Base-by-base conservation (phyloP, 2,329 filamentous ascomycete species). In the Aspergillus bombycis region DNA sequence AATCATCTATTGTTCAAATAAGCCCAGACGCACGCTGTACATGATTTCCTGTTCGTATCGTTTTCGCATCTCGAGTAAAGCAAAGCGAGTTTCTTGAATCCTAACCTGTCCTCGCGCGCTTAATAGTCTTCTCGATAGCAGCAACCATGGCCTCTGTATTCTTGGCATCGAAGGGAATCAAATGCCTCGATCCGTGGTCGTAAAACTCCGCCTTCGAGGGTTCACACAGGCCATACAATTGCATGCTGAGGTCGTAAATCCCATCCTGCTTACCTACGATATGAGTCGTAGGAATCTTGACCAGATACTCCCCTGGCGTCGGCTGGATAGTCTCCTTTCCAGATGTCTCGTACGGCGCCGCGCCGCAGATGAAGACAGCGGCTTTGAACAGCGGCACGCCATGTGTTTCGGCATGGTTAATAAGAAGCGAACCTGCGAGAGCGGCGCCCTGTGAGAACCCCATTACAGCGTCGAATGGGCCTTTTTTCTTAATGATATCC, bases 261-360 rank as follows among this genome's bases (percentile, higher is more conserved):
- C 70, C 61, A 71, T 80, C 78, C 66, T 74, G 69, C 54, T 68
- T 72, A 0, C 78, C 78, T 21, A 78, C 76, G 10, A 80, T 72
- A 72, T 80, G 74, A 14, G 77, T 73, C 19, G 78, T 79, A 4
- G 77, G 77, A 30, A 80, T 78, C n/a, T 45, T 60, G 38, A 76
- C 68, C 12, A 65, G 62, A 45, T 68, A 71, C n/a, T 58, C 64
- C 62, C 65, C 57, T 28, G 14, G 59, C 48, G 32, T 41, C 54
- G 61, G 41, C 23, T 32, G 10, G 6, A 74, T 43, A 26, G 62
- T 45, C 60, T 66, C 61, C 60, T 63, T 50, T 16, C 74, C 74
- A 4, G 68, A 64, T 30, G 65, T 54, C 5, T 74, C 71, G 64
- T 65, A 76, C 19, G 74, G 72, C 28, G 52, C 23, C 3, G 65